These are phyloP conservation scores for Pholiota adiposa DNA, from an alignment of 1,284 basidiomycete species.

Conservation along the genomic window DNA sequence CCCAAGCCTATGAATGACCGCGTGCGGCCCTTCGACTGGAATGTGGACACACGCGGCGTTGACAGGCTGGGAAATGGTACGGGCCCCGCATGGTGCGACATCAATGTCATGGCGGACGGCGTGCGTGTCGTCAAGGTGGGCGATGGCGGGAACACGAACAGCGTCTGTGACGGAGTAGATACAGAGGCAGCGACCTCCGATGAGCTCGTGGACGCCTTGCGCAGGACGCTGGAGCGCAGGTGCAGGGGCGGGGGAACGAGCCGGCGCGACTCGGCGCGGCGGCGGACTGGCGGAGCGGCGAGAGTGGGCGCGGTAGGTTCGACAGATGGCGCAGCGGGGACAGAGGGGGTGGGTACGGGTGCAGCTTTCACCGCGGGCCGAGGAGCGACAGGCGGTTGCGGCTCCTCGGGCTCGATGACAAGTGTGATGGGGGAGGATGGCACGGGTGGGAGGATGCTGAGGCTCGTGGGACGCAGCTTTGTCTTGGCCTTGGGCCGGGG, in stretches of 20 bases:
- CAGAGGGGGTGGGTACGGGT: not conserved
- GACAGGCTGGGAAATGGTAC: slow-evolving; percentile 63
- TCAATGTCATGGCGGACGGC: slow-evolving; percentile 76
- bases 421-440: slow-evolving; percentile 67
- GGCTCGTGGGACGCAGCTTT: slow-evolving; percentile 61
- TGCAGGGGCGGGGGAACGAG: slow-evolving; percentile 58
- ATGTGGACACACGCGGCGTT: slow-evolving; percentile 76
- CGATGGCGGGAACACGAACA: slow-evolving; percentile 84
- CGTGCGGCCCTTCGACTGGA: slow-evolving; percentile 66
- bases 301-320: not conserved
- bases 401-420: slow-evolving; percentile 41
- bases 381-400: slow-evolving; percentile 18
- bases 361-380: slow-evolving; percentile 13
- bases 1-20: slow-evolving; percentile 74
- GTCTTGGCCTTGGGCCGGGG: slow-evolving; percentile 46
- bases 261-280: slow-evolving; percentile 56
- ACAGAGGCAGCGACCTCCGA: slow-evolving; percentile 17
- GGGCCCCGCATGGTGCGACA: slow-evolving; percentile 53
- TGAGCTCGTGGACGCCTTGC: slow-evolving; percentile 27
- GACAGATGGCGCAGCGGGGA: not conserved
- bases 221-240: slow-evolving; percentile 40
- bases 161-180: slow-evolving; percentile 60
- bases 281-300: slow-evolving; percentile 40
- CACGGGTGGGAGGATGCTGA: slow-evolving; percentile 68
- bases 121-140: slow-evolving; percentile 64